Percentiles rank a stretch among this genome's conserved stretches.
Evolutionary conservation across 2,329 filamentous ascomycete species (phyloP).

Genomic region (Colletotrichum gloeosporioides): DNA sequence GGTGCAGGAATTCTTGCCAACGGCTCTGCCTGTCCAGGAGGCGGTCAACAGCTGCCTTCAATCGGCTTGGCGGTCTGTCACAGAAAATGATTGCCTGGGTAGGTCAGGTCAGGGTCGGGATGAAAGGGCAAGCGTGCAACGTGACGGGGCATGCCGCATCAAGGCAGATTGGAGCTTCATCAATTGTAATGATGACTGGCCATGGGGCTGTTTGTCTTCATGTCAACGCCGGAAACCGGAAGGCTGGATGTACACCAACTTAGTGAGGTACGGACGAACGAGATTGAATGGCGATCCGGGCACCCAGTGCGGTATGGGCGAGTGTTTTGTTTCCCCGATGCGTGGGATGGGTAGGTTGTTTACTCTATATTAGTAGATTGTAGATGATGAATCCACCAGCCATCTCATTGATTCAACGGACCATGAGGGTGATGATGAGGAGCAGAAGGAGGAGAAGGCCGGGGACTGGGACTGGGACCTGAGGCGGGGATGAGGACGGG

Average conservation of each 20-base stretch:
- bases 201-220: background rate
- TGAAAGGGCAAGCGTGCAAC: background rate
- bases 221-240: background rate
- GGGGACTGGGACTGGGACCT: background rate
- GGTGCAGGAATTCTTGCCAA: background rate
- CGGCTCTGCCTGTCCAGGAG: background rate
- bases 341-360: too few species aligned
- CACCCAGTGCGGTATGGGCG: too few species aligned
- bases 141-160: background rate
- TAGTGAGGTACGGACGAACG: too few species aligned
- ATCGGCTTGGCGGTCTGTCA: conserved; percentile 11
- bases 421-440: too few species aligned
- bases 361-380: too few species aligned
- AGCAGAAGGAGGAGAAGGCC: too few species aligned
- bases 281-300: too few species aligned
- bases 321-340: too few species aligned
- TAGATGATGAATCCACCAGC: too few species aligned
- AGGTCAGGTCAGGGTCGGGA: background rate
- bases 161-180: background rate
- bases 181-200: conserved; percentile 8
- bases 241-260: too few species aligned
- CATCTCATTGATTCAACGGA: too few species aligned
- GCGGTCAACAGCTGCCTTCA: conserved; percentile 3
- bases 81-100: background rate
- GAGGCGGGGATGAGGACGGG: too few species aligned